Evolutionary conservation across 2,329 filamentous ascomycete genomes (phyloP), one percentile per base, ranked within the genome.

Genomic region (Emericellopsis cladophorae): DNA sequence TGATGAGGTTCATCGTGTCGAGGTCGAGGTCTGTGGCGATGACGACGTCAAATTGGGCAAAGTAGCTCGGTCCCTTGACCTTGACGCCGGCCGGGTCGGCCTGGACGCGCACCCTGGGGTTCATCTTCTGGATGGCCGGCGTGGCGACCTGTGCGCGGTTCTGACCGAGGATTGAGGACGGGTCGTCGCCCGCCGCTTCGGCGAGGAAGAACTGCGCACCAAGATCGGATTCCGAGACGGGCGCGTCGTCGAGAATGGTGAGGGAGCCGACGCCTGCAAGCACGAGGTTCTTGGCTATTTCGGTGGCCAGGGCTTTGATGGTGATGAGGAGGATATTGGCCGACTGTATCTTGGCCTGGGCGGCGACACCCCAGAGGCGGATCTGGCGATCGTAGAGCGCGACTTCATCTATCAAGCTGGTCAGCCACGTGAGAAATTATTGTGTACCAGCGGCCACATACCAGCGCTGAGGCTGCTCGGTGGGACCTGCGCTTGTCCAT

Each of bases 361-460:
- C 92, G 53, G 92, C 81, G 55, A 96, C 85, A 35, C 92, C 92
- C 92, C 92, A 98, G 24, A 98, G 79, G 41, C 92, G 83, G 54
- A 98, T 95, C 60, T 98, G 92, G 39, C 92, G 81, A 64, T 98
- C 92, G 59, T 98, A 98, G 6, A 96, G 78, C 12, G 90, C 92
- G 54, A 96, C 94, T 57, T 98, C 92, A 61, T 96, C 92, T 86
- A 47, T 12, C 32, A 35, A 15, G 26, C 9, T 40, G 14, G 37
- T 16, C 14, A 37, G 21, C n/a, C 8, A 15, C 7, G 26, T 29
- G 18, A 5, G 18, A 29, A 9, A 29, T 9, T 4, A 12, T 9
- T 9, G 32, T 15, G 36, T n/a, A 11, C 6, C 22, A 10, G 18
- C n/a, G 14, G 26, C 1, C 16, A n/a, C 22, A 23, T 38, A 39